Conservation (phyloP, 2,329 filamentous ascomycete species). For the Orbilia quercus region DNA sequence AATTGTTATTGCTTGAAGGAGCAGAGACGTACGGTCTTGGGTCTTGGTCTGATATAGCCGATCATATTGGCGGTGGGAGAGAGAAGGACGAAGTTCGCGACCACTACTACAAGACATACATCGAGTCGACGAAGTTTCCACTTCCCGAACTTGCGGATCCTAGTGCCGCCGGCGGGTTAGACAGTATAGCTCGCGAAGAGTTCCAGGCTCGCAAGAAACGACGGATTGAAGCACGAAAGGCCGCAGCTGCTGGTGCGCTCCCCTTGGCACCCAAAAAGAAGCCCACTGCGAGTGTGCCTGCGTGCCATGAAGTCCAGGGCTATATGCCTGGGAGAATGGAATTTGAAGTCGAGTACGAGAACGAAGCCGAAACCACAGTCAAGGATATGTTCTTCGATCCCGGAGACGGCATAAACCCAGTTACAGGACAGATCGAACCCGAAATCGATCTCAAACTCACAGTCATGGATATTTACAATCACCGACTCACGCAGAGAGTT, state of each 20-base stretch:
- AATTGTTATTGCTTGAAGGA: constrained; percentile 90
- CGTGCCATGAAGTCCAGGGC: constrained; percentile 96
- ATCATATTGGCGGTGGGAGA: constrained; percentile 95
- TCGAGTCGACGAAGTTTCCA: constrained; percentile 85
- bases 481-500: constrained; percentile 85
- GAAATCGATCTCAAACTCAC: constrained; percentile 98
- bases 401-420: constrained; percentile 87
- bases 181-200: constrained; percentile 85
- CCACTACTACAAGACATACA: constrained; percentile 89
- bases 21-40: constrained; percentile 95
- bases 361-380: constrained; percentile 97
- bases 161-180: constrained; percentile 79
- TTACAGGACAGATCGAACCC: constrained; percentile 86
- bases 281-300: constrained; percentile 91
- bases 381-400: constrained; percentile 99
- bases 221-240: constrained; percentile 89
- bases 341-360: constrained; percentile 97
- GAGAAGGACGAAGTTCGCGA: constrained; percentile 95
- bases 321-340: constrained; percentile 98
- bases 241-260: constrained; percentile 83
- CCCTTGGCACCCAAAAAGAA: constrained; percentile 91
- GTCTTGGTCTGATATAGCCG: constrained; percentile 97
- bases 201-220: constrained; percentile 94
- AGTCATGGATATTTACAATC: constrained; percentile 98
- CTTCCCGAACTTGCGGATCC: constrained; percentile 87